phyloP scores from a whole-genome alignment of 495 filamentous ascomycete genomes.

The Tuber microsphaerosporum region DNA sequence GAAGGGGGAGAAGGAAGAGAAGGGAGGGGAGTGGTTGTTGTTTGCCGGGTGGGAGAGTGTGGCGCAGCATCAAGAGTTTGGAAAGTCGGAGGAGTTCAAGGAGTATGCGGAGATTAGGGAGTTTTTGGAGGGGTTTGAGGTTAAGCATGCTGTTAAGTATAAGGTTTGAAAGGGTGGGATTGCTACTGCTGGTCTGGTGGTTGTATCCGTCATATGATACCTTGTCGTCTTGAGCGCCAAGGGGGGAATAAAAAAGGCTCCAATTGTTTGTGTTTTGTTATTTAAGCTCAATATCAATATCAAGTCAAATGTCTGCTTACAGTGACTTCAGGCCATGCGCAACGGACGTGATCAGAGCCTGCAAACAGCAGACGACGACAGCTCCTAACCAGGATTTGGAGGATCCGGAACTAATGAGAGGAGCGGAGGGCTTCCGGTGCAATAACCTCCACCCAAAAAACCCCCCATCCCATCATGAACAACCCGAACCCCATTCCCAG shows the following conservation, averaged over 20 bases:
- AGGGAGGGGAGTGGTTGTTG: conserved; percentile 18
- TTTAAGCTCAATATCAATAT: not conserved
- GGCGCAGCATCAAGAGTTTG: conserved; percentile 16
- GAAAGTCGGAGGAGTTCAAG: conserved; percentile 12
- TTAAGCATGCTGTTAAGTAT: conserved; percentile 13
- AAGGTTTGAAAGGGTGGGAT: not conserved
- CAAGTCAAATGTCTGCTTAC: not conserved
- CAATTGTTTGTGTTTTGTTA: not conserved
- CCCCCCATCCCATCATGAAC: too few species aligned
- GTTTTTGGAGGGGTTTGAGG: conserved; percentile 21
- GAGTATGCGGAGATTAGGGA: conserved; percentile 24
- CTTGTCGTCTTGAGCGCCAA: not conserved
- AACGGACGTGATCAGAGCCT: not conserved
- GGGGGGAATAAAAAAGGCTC: not conserved
- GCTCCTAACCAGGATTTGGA: not conserved
- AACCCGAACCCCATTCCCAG: not conserved
- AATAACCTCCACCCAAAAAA: too few species aligned
- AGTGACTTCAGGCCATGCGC: not conserved
- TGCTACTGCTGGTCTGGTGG: not conserved
- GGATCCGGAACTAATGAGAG: conserved; percentile 6
- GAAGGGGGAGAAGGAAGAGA: not conserved
- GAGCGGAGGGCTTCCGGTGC: conserved; percentile 3
- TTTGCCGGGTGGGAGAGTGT: conserved; percentile 19
- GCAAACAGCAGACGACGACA: not conserved
- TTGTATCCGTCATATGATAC: too few species aligned